Conservation (phyloP, 1,284 basidiomycete species). For the Leccinum pachyderme region DNA sequence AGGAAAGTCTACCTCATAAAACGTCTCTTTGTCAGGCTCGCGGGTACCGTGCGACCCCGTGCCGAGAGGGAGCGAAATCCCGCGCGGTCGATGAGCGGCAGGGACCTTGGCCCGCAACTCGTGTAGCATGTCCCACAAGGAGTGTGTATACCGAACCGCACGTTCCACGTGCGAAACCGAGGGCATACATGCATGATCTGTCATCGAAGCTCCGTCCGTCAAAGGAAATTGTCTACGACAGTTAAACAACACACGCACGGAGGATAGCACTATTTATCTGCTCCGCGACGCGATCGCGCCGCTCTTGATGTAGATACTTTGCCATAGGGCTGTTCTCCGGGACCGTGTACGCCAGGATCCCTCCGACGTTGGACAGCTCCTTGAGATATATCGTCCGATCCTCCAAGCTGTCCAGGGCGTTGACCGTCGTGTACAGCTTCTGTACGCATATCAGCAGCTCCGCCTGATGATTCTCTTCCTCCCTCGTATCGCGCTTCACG, state of each 20-base stretch:
- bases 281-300: slow-evolving; percentile 77
- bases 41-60: slow-evolving; percentile 5
- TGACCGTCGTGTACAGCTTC: slow-evolving; percentile 58
- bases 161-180: slow-evolving; percentile 62
- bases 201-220: slow-evolving; percentile 4
- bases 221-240: background rate
- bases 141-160: slow-evolving; percentile 56
- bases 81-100: slow-evolving; percentile 43
- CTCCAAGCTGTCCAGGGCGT: slow-evolving; percentile 46
- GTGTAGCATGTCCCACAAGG: slow-evolving; percentile 54
- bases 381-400: slow-evolving; percentile 61
- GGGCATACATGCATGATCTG: slow-evolving; percentile 52
- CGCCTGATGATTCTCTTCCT: slow-evolving; percentile 36
- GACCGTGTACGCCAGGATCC: slow-evolving; percentile 72
- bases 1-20: slow-evolving; percentile 21
- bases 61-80: slow-evolving; percentile 21
- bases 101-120: slow-evolving; percentile 47
- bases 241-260: slow-evolving; percentile 43
- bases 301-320: slow-evolving; percentile 67
- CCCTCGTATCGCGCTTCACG: slow-evolving; percentile 26
- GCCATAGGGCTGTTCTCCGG: slow-evolving; percentile 70
- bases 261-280: slow-evolving; percentile 86
- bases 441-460: slow-evolving; percentile 55
- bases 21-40: slow-evolving; percentile 30
- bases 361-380: slow-evolving; percentile 72